Conservation (phyloP, 495 filamentous ascomycete species). For the Podospora tetraspora region DNA sequence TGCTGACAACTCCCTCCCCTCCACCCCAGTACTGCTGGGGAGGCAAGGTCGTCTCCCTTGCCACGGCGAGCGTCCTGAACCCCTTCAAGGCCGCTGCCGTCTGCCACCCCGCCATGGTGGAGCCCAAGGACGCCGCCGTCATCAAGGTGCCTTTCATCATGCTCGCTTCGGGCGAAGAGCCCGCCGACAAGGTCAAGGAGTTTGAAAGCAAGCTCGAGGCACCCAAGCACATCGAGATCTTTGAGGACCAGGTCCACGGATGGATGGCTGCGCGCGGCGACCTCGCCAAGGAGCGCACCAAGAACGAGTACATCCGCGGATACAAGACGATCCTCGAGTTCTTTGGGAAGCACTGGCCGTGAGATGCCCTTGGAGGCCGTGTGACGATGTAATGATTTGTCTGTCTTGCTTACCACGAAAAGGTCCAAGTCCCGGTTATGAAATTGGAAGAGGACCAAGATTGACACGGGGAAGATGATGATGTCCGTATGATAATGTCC, state of each 20-base stretch:
- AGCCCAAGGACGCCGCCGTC: conserved; percentile 62
- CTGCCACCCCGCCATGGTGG: conserved; percentile 84
- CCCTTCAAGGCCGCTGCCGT: conserved; percentile 66
- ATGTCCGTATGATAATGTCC: background rate
- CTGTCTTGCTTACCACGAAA: background rate
- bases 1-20: background rate
- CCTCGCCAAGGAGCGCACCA: conserved; percentile 60
- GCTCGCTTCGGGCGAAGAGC: conserved; percentile 65
- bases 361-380: background rate
- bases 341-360: conserved; percentile 59
- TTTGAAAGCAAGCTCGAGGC: conserved; percentile 63
- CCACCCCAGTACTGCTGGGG: conserved; percentile 75
- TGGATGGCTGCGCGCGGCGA: conserved; percentile 82
- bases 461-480: background rate
- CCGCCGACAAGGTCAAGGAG: conserved; percentile 58
- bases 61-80: conserved; percentile 54
- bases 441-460: background rate
- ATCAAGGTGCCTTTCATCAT: conserved; percentile 62
- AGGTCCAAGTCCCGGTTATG: background rate
- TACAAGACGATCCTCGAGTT: conserved; percentile 72
- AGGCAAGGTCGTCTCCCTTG: conserved; percentile 60
- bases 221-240: conserved; percentile 74
- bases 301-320: conserved; percentile 71
- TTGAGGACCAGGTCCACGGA: conserved; percentile 76
- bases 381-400: background rate